Evolutionary conservation across 768 basidiomycete genomes (phyloP), one percentile per base, ranked within the genome.

Genomic region (Termitomyces sp.): DNA sequence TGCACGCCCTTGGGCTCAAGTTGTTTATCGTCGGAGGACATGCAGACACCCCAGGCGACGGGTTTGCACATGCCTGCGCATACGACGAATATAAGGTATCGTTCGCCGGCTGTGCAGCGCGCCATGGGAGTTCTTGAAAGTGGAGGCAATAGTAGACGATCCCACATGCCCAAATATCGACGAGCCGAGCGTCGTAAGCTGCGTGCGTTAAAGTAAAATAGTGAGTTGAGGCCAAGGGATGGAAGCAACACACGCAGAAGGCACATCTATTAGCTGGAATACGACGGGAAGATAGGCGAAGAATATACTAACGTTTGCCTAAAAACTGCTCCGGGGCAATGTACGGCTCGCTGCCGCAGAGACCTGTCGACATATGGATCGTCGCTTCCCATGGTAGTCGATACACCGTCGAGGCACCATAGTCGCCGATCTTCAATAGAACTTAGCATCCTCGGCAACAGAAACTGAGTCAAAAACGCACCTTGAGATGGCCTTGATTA

Each of bases 121-220:
- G 90, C 96, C 97, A 99, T 2, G 96, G 96, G 52, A 99, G 83
- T 71, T 99, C 96, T 70, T 94, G 90, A 79, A 97, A 97, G 72
- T 93, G 94, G 66, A 98, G 82, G 77, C 96, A 99, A 77, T 99
- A 99, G 75, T 96, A 98, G 64, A 99, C 95, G 63, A 99, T 84
- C 18, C 90, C 96, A 59, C 89, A 90, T 0, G 96, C 95, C 96
- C 96, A 99, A 57, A 99, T 90, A 68, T 99, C 96, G 63, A 98
- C 97, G 5, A 95, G 80, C 24, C 96, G 88, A 5, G 96, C 96
- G 66, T 98, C 96, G 69, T 98, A 99, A 64, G 96, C 96, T 97
- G 55, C 20, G 46, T 56, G 37, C 13, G 24, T 29, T 22, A 13
- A 31, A n/a, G 32, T 48, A 13, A 31, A n/a, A 27, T 48, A 51